These are phyloP conservation scores for Dictyostelium discoideum DNA, from an alignment of 78 protist genomes.

Conservation along the genomic window DNA sequence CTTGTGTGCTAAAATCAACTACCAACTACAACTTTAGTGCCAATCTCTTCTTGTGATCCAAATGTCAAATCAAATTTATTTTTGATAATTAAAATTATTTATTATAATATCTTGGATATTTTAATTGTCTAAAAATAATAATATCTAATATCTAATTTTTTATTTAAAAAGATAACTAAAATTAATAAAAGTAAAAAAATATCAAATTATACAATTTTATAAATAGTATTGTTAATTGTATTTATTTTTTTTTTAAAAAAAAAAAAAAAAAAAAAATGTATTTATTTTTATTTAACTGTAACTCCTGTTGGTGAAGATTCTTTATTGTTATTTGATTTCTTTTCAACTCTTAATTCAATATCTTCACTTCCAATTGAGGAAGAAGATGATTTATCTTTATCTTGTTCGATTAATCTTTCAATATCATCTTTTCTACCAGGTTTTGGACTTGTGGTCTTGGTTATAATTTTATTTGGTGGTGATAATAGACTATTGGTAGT, in stretches of 20 bases:
- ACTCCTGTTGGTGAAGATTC: not conserved
- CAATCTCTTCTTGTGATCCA: no score
- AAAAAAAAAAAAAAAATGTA: not conserved
- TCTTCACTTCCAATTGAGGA: conserved; percentile 1
- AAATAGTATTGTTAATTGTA: not conserved
- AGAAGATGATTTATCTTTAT: not conserved
- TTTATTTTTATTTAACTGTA: not conserved
- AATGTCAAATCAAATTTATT: no score
- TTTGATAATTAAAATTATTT: no score
- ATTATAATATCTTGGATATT: no score
- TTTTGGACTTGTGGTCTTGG: not conserved
- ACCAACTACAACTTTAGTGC: no score
- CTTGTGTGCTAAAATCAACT: no score
- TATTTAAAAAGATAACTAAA: no score
- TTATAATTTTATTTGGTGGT: not conserved
- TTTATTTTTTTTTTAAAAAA: not conserved
- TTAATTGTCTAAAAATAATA: no score
- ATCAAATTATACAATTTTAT: not conserved
- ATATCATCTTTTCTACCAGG: not conserved
- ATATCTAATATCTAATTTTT: no score
- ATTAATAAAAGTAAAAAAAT: not conserved
- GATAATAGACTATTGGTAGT: not conserved
- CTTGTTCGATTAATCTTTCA: conserved; percentile 1
- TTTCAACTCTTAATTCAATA: not conserved
- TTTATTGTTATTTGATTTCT: not conserved